These are phyloP conservation scores for Cryptosporidium ubiquitum DNA, from an alignment of 169 alveolate species.

Conservation along the genomic window DNA sequence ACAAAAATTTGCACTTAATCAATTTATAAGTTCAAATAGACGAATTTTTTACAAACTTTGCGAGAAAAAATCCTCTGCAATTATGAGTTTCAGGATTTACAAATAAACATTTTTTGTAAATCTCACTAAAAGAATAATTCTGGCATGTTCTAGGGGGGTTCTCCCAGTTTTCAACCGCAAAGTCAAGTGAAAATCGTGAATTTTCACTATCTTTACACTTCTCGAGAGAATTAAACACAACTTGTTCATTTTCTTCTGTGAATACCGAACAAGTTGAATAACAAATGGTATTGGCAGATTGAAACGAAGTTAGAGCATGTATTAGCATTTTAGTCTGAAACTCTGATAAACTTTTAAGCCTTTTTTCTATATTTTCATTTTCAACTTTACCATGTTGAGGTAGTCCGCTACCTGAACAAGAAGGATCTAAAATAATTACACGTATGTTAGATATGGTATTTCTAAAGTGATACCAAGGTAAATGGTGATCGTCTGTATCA, in stretches of 20 bases:
- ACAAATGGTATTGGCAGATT: conserved; percentile 70
- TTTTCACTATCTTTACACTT: neutral
- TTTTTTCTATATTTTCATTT: neutral
- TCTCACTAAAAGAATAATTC: neutral
- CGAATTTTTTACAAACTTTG: conserved; percentile 40
- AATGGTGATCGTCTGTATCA: neutral
- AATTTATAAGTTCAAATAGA: neutral
- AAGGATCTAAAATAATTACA: conserved; percentile 77
- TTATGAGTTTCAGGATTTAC: conserved; percentile 69
- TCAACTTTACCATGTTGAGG: conserved; percentile 71
- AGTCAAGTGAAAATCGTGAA: conserved; percentile 14
- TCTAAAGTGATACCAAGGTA: conserved; percentile 60
- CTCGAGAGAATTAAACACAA: conserved; percentile 57
- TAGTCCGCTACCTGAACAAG: conserved; percentile 82
- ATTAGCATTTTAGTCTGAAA: conserved; percentile 76
- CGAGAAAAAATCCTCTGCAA: conserved; percentile 80
- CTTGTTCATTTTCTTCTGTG: conserved; percentile 80
- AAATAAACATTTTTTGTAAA: conserved; percentile 3
- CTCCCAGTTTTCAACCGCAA: neutral
- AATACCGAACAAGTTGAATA: conserved; percentile 81
- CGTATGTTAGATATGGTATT: neutral
- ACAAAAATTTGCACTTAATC: neutral
- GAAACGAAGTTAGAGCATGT: conserved; percentile 77
- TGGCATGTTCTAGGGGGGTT: neutral
- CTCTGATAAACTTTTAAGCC: conserved; percentile 75